A percentile compares a stretch with the other conserved stretches of the same genome.
Evolutionary conservation across 2,329 filamentous ascomycete genomes (phyloP).

Genomic region (Torrubiellomyces zombiae): DNA sequence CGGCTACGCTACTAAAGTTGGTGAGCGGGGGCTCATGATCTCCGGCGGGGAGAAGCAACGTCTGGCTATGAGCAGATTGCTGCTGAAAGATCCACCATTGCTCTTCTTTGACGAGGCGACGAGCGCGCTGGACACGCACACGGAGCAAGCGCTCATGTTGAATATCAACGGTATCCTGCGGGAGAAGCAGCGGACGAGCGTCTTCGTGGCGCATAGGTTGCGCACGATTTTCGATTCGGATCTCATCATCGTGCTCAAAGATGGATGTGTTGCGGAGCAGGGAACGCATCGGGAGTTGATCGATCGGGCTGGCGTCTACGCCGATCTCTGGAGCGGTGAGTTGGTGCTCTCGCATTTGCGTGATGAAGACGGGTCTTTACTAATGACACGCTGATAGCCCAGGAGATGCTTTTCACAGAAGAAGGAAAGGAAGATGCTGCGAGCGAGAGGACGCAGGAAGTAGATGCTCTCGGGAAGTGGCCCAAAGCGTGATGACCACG

Average conservation of each 20-base stretch:
- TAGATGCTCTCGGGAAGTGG: too few species aligned
- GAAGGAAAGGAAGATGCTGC: conserved; percentile 25
- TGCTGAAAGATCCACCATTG: conserved; percentile 78
- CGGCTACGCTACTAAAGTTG: conserved; percentile 83
- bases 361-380: too few species aligned
- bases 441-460: conserved; percentile 10
- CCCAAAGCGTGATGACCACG: too few species aligned
- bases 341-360: conserved; percentile 6
- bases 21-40: conserved; percentile 92
- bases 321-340: conserved; percentile 79
- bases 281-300: conserved; percentile 79
- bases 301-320: conserved; percentile 63
- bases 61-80: conserved; percentile 63
- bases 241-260: conserved; percentile 77
- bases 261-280: conserved; percentile 71
- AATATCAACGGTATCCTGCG: conserved; percentile 88
- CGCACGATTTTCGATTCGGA: conserved; percentile 90
- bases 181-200: conserved; percentile 76
- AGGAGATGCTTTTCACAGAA: conserved; percentile 41
- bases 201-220: conserved; percentile 86
- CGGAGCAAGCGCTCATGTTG: conserved; percentile 73
- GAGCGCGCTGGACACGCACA: conserved; percentile 81
- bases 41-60: conserved; percentile 90
- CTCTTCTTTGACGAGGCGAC: conserved; percentile 95
- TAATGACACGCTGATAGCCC: conserved; percentile 24